Evolutionary conservation across 2,329 filamentous ascomycete genomes (phyloP).

Genomic region (Ambrosiella beaveri): DNA sequence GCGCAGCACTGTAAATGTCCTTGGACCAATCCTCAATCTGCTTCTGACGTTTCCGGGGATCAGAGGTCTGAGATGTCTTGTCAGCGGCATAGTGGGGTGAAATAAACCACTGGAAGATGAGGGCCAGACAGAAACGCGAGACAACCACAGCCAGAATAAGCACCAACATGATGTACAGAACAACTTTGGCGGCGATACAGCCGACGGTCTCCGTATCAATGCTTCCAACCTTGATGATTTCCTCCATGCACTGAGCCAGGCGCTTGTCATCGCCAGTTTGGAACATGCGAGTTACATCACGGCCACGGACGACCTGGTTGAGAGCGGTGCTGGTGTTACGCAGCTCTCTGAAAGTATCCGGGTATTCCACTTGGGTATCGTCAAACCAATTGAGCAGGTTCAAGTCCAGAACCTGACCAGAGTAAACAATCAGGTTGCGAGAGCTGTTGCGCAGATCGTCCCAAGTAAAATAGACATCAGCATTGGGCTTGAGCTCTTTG

Average conservation of each 20-base stretch:
- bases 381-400: slow-evolving; percentile 86
- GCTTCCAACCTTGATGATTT: slow-evolving; percentile 90
- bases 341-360: slow-evolving; percentile 62
- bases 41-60: slow-evolving; percentile 68
- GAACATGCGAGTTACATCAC: slow-evolving; percentile 79
- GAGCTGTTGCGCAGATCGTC: slow-evolving; percentile 76
- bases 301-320: slow-evolving; percentile 53
- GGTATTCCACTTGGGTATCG: slow-evolving; percentile 56
- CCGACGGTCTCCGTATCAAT: slow-evolving; percentile 93
- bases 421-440: slow-evolving; percentile 86
- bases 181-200: slow-evolving; percentile 93
- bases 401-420: slow-evolving; percentile 80
- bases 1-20: slow-evolving; percentile 86
- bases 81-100: slow-evolving; percentile 67
- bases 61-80: slow-evolving; percentile 67
- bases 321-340: slow-evolving; percentile 44
- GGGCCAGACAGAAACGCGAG: slow-evolving; percentile 71
- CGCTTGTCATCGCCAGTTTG: slow-evolving; percentile 63
- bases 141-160: slow-evolving; percentile 83
- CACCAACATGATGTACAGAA: slow-evolving; percentile 80
- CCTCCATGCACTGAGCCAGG: slow-evolving; percentile 69
- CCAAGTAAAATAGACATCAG: slow-evolving; percentile 94
- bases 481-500: slow-evolving; percentile 42
- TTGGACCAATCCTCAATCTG: slow-evolving; percentile 98
- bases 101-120: slow-evolving; percentile 94